phyloP scores from a whole-genome alignment of 768 basidiomycete genomes.

The Saitozyma podzolica region DNA sequence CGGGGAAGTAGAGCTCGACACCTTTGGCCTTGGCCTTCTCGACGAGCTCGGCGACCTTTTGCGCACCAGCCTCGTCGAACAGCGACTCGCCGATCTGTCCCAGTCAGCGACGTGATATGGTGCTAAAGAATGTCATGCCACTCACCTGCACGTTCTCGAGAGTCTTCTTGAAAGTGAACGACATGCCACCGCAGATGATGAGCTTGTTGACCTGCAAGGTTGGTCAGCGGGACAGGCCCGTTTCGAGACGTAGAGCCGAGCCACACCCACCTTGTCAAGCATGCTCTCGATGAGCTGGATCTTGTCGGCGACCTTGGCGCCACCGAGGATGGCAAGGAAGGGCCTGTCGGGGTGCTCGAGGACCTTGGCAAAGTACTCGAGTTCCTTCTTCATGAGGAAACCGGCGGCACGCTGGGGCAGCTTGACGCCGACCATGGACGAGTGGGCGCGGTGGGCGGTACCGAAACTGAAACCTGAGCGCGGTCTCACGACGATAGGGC shows the following conservation, averaged over 20 bases:
- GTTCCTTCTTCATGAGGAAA: constrained; percentile 96
- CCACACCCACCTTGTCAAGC: constrained; percentile 78
- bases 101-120: constrained; percentile 7
- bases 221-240: constrained; percentile 7
- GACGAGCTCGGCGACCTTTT: constrained; percentile 78
- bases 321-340: constrained; percentile 97
- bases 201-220: constrained; percentile 78
- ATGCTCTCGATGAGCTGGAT: constrained; percentile 98
- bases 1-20: constrained; percentile 92
- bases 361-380: constrained; percentile 97
- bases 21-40: constrained; percentile 89
- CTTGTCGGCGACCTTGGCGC: constrained; percentile 98
- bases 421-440: constrained; percentile 96
- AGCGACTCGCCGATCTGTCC: constrained; percentile 87
- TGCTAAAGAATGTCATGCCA: constrained; percentile 38
- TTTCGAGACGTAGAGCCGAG: background rate
- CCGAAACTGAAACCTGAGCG: constrained; percentile 61
- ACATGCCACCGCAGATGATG: constrained; percentile 98
- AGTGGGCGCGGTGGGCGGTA: constrained; percentile 96
- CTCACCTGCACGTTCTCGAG: constrained; percentile 68
- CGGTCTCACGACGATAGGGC: background rate
- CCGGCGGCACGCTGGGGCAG: constrained; percentile 89
- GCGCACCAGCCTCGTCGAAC: constrained; percentile 82
- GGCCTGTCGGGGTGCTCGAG: constrained; percentile 90
- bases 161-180: constrained; percentile 98